Evolutionary conservation across 805 yeast genomes (phyloP).

Genomic region (Yamadazyma paraphyllophila): DNA sequence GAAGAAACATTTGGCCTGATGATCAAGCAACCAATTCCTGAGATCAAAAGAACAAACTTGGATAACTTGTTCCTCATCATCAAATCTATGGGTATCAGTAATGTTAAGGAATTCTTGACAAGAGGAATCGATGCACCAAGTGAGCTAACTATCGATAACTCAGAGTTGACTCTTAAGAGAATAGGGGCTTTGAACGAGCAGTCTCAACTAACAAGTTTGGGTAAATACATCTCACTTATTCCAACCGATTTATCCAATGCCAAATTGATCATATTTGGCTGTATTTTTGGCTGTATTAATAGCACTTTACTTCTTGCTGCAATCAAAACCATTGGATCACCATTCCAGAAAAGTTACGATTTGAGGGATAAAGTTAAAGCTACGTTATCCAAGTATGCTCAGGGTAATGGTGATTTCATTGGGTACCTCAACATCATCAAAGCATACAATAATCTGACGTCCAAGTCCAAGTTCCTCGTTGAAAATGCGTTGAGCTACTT

Average conservation of each 20-base stretch:
- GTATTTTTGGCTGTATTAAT: constrained; percentile 80
- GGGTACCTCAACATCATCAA: constrained; percentile 61
- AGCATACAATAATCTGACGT: constrained; percentile 40
- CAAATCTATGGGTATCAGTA: constrained; percentile 80
- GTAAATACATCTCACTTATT: constrained; percentile 71
- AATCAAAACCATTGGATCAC: constrained; percentile 67
- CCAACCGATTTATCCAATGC: constrained; percentile 89
- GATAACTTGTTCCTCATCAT: constrained; percentile 82
- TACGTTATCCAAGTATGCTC: constrained; percentile 37
- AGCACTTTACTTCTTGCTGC: constrained; percentile 80
- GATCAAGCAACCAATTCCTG: constrained; percentile 81
- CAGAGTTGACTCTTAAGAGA: constrained; percentile 53
- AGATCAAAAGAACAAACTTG: constrained; percentile 77
- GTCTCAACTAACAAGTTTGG: constrained; percentile 65
- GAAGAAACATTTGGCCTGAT: constrained; percentile 52
- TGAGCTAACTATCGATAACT: constrained; percentile 46
- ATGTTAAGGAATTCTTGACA: constrained; percentile 67
- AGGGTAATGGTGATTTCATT: constrained; percentile 72
- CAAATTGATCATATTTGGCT: constrained; percentile 73
- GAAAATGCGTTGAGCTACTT: constrained; percentile 62
- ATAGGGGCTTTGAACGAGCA: constrained; percentile 63
- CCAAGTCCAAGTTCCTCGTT: constrained; percentile 43
- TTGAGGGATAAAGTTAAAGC: constrained; percentile 61
- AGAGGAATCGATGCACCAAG: constrained; percentile 84
- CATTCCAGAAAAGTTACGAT: constrained; percentile 64